A percentile compares a stretch with the other conserved stretches of the same genome.
phyloP scores from a whole-genome alignment of 768 basidiomycete genomes.

The Russula griseocarnosa region DNA sequence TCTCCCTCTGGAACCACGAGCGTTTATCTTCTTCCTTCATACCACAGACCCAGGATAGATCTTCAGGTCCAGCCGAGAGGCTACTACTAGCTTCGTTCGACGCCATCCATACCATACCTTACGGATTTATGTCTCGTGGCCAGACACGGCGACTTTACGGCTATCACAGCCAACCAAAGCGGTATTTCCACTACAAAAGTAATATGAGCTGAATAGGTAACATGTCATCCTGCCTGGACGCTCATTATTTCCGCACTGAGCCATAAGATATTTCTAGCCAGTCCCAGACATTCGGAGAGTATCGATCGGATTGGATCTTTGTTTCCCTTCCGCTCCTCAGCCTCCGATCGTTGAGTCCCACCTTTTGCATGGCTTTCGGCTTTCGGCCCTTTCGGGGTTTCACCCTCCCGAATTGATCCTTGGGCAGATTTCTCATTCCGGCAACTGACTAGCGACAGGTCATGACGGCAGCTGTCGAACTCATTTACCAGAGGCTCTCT shows the following conservation, averaged over 20 bases:
- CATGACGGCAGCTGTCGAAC: too few species aligned
- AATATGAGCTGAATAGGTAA: not conserved
- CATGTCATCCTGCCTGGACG: not conserved
- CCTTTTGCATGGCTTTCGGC: not conserved
- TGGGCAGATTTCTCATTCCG: not conserved
- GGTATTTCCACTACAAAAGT: too few species aligned
- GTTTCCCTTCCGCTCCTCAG: not conserved
- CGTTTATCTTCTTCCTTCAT: not conserved
- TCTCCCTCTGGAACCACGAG: not conserved
- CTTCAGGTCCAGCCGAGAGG: not conserved
- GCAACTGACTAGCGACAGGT: not conserved
- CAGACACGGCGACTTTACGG: not conserved
- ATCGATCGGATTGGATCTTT: not conserved
- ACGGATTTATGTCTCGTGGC: not conserved
- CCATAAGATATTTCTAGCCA: not conserved
- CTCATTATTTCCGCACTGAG: not conserved
- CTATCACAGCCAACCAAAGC: not conserved
- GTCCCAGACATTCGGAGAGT: not conserved
- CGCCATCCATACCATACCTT: not conserved
- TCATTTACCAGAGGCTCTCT: too few species aligned
- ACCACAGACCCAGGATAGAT: not conserved
- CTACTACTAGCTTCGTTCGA: not conserved
- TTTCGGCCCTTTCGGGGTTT: not conserved
- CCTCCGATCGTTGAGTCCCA: not conserved
- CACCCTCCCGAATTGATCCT: not conserved